phyloP scores from a whole-genome alignment of 106 monocot species.

The Iris macrosiphon region DNA sequence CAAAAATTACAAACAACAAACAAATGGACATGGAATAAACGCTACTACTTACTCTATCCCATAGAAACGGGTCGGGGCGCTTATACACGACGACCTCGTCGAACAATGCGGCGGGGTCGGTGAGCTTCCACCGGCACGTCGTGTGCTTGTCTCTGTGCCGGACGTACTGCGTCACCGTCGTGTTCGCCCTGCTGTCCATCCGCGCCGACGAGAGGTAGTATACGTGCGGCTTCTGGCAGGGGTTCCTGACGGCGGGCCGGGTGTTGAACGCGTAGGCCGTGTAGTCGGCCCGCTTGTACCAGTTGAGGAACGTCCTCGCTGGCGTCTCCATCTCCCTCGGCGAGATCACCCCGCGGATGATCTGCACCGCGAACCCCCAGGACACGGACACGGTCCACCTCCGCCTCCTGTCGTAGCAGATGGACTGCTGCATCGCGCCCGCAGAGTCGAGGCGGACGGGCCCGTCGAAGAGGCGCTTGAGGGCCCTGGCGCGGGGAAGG shows the following conservation, averaged over 20 bases:
- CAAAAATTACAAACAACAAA: background rate
- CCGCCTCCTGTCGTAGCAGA: slow-evolving; percentile 49
- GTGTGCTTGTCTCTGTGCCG: slow-evolving; percentile 23
- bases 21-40: background rate
- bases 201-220: slow-evolving; percentile 49
- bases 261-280: slow-evolving; percentile 87
- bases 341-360: slow-evolving; percentile 64
- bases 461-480: slow-evolving; percentile 49
- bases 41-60: slow-evolving; percentile 57
- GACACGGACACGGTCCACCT: slow-evolving; percentile 81
- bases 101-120: slow-evolving; percentile 37
- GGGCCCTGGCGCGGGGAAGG: slow-evolving; percentile 21
- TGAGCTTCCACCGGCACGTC: slow-evolving; percentile 59
- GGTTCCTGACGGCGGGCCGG: slow-evolving; percentile 61
- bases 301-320: slow-evolving; percentile 83
- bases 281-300: slow-evolving; percentile 81
- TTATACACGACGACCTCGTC: slow-evolving; percentile 69
- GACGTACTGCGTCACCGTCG: slow-evolving; percentile 52
- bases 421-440: slow-evolving; percentile 84
- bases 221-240: slow-evolving; percentile 66
- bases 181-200: slow-evolving; percentile 5
- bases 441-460: slow-evolving; percentile 67
- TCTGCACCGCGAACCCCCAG: slow-evolving; percentile 84
- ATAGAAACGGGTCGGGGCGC: slow-evolving; percentile 61
- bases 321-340: slow-evolving; percentile 96